A percentile compares a stretch with the other conserved stretches of the same genome.
phyloP scores from a whole-genome alignment of 2,329 filamentous ascomycete species.

The Elsinoe ampelina region DNA sequence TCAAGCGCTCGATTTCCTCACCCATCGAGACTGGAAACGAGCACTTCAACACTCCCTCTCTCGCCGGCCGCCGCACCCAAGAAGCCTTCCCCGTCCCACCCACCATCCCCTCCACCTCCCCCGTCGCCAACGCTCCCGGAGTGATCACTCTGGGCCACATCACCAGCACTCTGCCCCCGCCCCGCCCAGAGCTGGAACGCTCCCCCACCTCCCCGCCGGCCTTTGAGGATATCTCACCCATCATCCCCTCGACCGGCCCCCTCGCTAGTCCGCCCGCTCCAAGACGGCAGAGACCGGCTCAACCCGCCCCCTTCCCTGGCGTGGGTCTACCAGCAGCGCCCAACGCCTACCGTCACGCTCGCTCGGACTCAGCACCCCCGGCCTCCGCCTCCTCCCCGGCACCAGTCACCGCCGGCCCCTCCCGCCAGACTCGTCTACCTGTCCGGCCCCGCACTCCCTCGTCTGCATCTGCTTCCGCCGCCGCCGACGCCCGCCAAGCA shows the following conservation, averaged over 20 bases:
- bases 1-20: conserved; percentile 5
- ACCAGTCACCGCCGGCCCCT: neutral
- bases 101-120: neutral
- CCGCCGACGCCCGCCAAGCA: neutral
- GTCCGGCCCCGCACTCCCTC: neutral
- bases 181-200: neutral
- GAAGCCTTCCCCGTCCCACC: neutral
- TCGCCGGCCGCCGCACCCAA: neutral
- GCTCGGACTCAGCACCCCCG: neutral
- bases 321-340: neutral
- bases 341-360: neutral
- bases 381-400: neutral
- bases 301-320: neutral
- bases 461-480: neutral
- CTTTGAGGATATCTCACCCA: neutral
- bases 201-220: neutral
- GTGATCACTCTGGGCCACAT: neutral
- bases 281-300: neutral
- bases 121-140: neutral
- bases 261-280: neutral
- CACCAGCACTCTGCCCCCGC: neutral
- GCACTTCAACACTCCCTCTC: neutral
- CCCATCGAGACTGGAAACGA: conserved; percentile 4
- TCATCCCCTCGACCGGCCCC: neutral
- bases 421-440: neutral